Evolutionary conservation across 257 asterid species (phyloP).

Genomic region (Ligustrum vulgare): DNA sequence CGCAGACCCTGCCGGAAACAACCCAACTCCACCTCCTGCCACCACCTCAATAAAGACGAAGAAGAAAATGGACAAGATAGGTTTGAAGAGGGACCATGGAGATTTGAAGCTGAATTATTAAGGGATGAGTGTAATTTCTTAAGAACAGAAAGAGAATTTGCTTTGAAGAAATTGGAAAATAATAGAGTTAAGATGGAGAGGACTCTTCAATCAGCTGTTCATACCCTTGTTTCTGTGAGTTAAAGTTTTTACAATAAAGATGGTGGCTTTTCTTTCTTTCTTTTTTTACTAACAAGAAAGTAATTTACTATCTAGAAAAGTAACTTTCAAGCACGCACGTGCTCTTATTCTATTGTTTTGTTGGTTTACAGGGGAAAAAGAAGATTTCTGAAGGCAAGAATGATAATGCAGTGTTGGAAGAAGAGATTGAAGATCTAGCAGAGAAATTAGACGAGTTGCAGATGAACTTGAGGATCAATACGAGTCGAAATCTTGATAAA

Average conservation of each 20-base stretch:
- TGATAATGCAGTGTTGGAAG: slow-evolving; percentile 48
- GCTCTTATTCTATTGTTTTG: not conserved
- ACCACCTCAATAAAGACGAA: slow-evolving; percentile 10
- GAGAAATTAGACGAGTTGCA: slow-evolving; percentile 55
- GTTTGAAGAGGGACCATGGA: slow-evolving; percentile 67
- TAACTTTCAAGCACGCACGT: not conserved
- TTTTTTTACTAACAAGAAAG: no score
- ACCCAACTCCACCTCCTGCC: slow-evolving; percentile 20
- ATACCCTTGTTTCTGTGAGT: slow-evolving; percentile 70
- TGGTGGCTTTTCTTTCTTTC: not conserved
- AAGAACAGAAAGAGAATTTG: slow-evolving; percentile 76
- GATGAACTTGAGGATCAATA: slow-evolving; percentile 30
- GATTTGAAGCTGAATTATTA: slow-evolving; percentile 79
- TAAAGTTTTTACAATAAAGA: not conserved
- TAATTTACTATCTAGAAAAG: not conserved
- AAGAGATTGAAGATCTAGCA: slow-evolving; percentile 66
- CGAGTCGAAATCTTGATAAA: slow-evolving; percentile 28
- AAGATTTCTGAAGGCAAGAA: slow-evolving; percentile 61
- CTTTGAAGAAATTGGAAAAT: slow-evolving; percentile 67
- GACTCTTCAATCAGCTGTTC: slow-evolving; percentile 67
- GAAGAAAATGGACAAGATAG: slow-evolving; percentile 6
- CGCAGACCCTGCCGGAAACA: slow-evolving; percentile 58
- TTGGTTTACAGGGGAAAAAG: slow-evolving; percentile 55
- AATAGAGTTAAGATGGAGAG: slow-evolving; percentile 61
- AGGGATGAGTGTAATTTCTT: slow-evolving; percentile 77